phyloP scores from a whole-genome alignment of 192 early-diverging fungal species.

The Phycomyces nitens region DNA sequence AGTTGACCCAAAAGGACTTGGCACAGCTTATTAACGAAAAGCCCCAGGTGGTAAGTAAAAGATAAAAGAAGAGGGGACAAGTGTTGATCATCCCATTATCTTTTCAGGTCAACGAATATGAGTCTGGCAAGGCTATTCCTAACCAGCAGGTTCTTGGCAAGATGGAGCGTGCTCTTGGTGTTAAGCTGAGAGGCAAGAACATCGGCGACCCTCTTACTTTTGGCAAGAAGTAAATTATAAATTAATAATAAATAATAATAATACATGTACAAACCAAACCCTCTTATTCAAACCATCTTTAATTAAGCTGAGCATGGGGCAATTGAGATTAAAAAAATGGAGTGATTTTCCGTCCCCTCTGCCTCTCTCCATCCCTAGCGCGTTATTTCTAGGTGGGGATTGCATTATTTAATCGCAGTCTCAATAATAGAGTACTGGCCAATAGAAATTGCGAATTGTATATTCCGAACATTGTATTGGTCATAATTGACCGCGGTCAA shows the following conservation, averaged over 20 bases:
- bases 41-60: constrained; percentile 63
- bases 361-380: no score
- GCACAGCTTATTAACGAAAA: constrained; percentile 91
- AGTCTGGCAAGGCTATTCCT: constrained; percentile 79
- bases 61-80: neutral
- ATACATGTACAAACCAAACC: no score
- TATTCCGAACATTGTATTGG: no score
- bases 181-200: constrained; percentile 83
- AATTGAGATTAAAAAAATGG: no score
- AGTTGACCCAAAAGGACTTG: constrained; percentile 85
- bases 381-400: no score
- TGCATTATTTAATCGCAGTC: no score
- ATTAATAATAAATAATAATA: constrained; percentile 18
- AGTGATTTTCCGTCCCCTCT: no score
- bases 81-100: neutral
- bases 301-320: no score
- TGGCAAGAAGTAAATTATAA: constrained; percentile 40
- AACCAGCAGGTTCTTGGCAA: constrained; percentile 89
- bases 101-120: constrained; percentile 80
- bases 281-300: no score
- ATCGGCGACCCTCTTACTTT: constrained; percentile 59
- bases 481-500: no score
- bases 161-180: constrained; percentile 82
- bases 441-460: no score
- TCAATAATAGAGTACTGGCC: no score